Conservation (phyloP, 2,329 filamentous ascomycete species). For the Diaporthe helianthi region DNA sequence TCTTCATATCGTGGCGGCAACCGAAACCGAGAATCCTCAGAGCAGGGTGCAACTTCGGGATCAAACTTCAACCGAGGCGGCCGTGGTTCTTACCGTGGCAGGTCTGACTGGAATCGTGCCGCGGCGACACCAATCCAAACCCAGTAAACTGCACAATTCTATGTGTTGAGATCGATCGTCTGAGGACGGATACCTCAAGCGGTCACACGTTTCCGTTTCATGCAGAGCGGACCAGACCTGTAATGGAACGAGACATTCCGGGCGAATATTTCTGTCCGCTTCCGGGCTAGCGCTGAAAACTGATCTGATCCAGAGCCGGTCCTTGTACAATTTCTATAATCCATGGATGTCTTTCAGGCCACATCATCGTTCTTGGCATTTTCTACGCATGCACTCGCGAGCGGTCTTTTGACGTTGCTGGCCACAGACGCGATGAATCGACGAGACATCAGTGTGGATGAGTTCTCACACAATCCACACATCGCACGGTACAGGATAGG, state of each 20-base stretch:
- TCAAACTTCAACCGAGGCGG: slow-evolving; percentile 42
- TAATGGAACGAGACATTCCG: slow-evolving; percentile 21
- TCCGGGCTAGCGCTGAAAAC: slow-evolving; percentile 17
- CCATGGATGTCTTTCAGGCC: slow-evolving; percentile 19
- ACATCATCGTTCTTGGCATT: slow-evolving; percentile 20
- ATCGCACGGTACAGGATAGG: neutral
- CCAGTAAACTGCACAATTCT: slow-evolving; percentile 31
- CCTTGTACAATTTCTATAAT: slow-evolving; percentile 33
- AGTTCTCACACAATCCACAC: neutral
- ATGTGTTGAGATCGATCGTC: neutral
- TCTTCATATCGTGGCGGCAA: slow-evolving; percentile 33
- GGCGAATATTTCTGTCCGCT: slow-evolving; percentile 22
- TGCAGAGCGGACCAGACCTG: slow-evolving; percentile 19
- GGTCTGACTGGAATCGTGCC: slow-evolving; percentile 51
- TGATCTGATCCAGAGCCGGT: slow-evolving; percentile 21
- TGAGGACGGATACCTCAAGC: neutral
- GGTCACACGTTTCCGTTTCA: slow-evolving; percentile 16
- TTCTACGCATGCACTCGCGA: slow-evolving; percentile 18
- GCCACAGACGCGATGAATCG: slow-evolving; percentile 27
- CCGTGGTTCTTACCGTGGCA: slow-evolving; percentile 50
- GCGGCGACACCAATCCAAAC: slow-evolving; percentile 38
- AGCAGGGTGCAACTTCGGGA: slow-evolving; percentile 37
- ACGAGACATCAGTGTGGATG: slow-evolving; percentile 8
- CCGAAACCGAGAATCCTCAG: slow-evolving; percentile 40
- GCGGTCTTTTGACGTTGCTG: slow-evolving; percentile 1